Conservation (phyloP, 495 filamentous ascomycete genomes). For the Tuber borchii region DNA sequence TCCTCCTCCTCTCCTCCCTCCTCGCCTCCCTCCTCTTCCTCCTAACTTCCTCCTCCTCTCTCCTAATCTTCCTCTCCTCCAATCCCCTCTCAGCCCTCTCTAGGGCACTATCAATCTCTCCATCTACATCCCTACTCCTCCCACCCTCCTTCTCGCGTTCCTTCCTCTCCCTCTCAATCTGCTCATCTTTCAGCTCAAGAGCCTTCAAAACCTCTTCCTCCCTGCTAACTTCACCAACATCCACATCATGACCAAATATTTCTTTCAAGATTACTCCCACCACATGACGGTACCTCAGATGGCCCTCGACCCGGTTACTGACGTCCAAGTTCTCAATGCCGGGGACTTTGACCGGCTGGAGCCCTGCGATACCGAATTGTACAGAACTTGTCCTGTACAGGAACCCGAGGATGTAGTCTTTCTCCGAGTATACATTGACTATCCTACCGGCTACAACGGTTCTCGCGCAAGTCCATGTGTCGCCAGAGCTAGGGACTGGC, state of each 20-base stretch:
- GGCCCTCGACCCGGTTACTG: slow-evolving; percentile 31
- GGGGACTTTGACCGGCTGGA: slow-evolving; percentile 29
- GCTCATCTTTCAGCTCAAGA: background rate
- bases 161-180: slow-evolving; percentile 13
- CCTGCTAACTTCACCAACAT: slow-evolving; percentile 14
- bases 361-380: slow-evolving; percentile 36
- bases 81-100: slow-evolving; percentile 28
- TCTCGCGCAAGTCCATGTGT: slow-evolving; percentile 26
- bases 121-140: background rate
- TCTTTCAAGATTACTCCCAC: slow-evolving; percentile 26
- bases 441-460: slow-evolving; percentile 33
- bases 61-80: slow-evolving; percentile 23
- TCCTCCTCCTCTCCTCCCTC: background rate
- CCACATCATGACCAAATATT: slow-evolving; percentile 35
- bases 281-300: slow-evolving; percentile 39
- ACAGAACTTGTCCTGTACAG: slow-evolving; percentile 38
- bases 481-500: slow-evolving; percentile 54
- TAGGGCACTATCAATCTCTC: slow-evolving; percentile 25
- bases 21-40: slow-evolving; percentile 9
- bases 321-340: slow-evolving; percentile 36
- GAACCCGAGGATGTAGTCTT: slow-evolving; percentile 37
- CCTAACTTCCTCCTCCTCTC: slow-evolving; percentile 1
- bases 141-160: background rate
- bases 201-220: slow-evolving; percentile 18
- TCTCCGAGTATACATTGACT: slow-evolving; percentile 34